These are phyloP conservation scores for Pascua sp. DNA, from an alignment of 1,284 basidiomycete genomes.

Conservation along the genomic window DNA sequence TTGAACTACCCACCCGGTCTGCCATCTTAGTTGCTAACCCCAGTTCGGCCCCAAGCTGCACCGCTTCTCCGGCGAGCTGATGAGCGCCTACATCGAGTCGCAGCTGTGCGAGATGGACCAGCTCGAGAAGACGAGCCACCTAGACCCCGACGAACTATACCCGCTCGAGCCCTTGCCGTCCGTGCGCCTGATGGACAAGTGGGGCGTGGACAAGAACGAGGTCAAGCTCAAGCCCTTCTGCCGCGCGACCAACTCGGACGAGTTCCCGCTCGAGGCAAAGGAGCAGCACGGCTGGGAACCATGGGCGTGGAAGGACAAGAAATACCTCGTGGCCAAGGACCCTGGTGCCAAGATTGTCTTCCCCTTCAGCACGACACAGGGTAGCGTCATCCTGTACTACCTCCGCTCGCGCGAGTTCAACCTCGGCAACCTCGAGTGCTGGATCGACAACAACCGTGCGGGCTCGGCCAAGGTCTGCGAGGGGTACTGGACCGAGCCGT, in stretches of 20 bases:
- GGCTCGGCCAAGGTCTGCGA: slow-evolving; percentile 20
- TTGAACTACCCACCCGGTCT: too few relatives aligned
- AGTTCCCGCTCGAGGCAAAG: slow-evolving; percentile 28
- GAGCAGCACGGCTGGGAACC: slow-evolving; percentile 35
- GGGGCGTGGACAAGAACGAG: slow-evolving; percentile 7
- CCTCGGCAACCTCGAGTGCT: slow-evolving; percentile 38
- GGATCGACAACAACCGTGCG: slow-evolving; percentile 38
- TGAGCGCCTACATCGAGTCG: slow-evolving; percentile 36
- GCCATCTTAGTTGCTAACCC: too few relatives aligned
- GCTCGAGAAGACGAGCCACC: slow-evolving; percentile 18
- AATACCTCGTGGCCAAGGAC: slow-evolving; percentile 37
- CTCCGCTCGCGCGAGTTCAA: slow-evolving; percentile 25
- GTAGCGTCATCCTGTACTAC: slow-evolving; percentile 36
- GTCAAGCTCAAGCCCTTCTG: slow-evolving; percentile 38
- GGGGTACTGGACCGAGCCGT: slow-evolving; percentile 32
- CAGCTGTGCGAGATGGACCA: slow-evolving; percentile 43
- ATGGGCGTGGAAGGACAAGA: slow-evolving; percentile 41
- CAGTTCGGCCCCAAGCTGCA: slow-evolving; percentile 26
- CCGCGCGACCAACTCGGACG: slow-evolving; percentile 29
- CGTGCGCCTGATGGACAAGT: slow-evolving; percentile 1
- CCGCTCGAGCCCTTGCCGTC: slow-evolving; percentile 22
- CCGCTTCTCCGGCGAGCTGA: slow-evolving; percentile 31
- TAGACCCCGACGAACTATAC: slow-evolving; percentile 24
- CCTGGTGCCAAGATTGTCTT: slow-evolving; percentile 39
- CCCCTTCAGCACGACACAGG: slow-evolving; percentile 25